A percentile compares a stretch with the other conserved stretches of the same genome.
These are phyloP conservation scores for Myxozyma mucilagina DNA, from an alignment of 805 yeast species.

Conservation along the genomic window DNA sequence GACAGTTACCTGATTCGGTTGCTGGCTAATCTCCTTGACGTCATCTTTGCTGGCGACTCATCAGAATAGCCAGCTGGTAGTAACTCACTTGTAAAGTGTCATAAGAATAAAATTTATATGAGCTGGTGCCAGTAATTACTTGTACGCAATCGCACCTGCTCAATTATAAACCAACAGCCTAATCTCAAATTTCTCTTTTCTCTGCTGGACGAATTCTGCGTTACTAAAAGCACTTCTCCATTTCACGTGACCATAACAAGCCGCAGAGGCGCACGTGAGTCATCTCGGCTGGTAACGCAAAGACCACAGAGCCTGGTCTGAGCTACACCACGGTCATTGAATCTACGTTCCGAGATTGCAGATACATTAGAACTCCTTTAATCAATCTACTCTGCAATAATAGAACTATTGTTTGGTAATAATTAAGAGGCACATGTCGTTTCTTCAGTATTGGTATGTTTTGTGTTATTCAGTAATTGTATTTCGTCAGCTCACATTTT, in stretches of 20 bases:
- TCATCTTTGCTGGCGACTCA: too few relatives aligned
- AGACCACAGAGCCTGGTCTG: not conserved
- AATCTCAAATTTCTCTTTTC: too few relatives aligned
- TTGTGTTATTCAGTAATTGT: not conserved
- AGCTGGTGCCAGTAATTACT: too few relatives aligned
- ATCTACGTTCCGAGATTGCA: not conserved
- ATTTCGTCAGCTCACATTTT: not conserved
- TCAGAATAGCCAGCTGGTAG: too few relatives aligned
- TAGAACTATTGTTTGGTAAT: not conserved
- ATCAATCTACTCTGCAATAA: not conserved
- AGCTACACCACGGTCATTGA: not conserved
- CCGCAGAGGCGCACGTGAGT: slow-evolving; percentile 4
- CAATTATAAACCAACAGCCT: too few relatives aligned
- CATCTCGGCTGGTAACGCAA: slow-evolving; percentile 2
- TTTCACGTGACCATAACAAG: not conserved
- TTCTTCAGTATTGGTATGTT: slow-evolving; percentile 22
- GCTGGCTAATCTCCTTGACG: too few relatives aligned
- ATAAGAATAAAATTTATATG: too few relatives aligned
- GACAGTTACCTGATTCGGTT: too few relatives aligned
- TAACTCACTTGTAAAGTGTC: too few relatives aligned
- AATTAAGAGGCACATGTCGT: slow-evolving; percentile 6
- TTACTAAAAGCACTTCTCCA: not conserved
- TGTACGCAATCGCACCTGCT: too few relatives aligned
- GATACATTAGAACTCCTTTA: not conserved
- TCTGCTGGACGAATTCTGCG: too few relatives aligned